Percentiles rank a stretch among this genome's conserved stretches.
phyloP scores from a whole-genome alignment of 139 green algal genomes.

The Eudorina sp. region DNA sequence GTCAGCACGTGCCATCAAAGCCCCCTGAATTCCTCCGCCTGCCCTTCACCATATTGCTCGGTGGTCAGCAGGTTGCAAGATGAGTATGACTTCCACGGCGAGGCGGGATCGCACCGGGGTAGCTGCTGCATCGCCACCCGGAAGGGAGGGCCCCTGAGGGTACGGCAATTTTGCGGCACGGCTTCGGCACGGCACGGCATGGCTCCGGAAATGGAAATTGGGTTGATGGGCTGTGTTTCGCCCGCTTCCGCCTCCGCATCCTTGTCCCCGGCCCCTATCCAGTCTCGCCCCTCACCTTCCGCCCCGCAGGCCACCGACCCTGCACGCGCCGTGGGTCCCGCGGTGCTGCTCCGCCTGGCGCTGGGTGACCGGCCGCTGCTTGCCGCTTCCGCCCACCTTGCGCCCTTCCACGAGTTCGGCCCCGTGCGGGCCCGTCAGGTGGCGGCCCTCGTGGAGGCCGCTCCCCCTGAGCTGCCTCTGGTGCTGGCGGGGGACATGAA shows the following conservation, averaged over 20 bases:
- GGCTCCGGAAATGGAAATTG: too few species aligned
- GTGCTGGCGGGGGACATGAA: conserved; percentile 33
- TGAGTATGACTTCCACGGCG: conserved; percentile 19
- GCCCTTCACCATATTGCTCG: too few species aligned
- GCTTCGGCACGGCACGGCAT: too few species aligned
- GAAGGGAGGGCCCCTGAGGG: neutral
- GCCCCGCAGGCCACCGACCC: neutral
- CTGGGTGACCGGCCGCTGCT: neutral
- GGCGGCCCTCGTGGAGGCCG: neutral
- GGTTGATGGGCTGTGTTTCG: too few species aligned
- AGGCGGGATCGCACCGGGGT: neutral
- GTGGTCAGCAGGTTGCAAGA: neutral
- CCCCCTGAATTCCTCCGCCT: too few species aligned
- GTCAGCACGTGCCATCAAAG: too few species aligned
- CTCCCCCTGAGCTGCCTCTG: neutral
- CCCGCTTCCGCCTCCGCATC: too few species aligned
- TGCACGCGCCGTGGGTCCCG: neutral
- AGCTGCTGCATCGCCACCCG: conserved; percentile 1
- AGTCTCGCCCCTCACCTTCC: neutral
- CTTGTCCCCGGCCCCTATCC: neutral
- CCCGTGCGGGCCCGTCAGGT: neutral
- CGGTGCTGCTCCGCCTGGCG: neutral
- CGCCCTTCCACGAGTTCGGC: neutral
- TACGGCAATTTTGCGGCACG: neutral
- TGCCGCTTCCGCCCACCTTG: conserved; percentile 4